These are phyloP conservation scores for Diaporthe destruens DNA, from an alignment of 2,329 filamentous ascomycete genomes.

Conservation along the genomic window DNA sequence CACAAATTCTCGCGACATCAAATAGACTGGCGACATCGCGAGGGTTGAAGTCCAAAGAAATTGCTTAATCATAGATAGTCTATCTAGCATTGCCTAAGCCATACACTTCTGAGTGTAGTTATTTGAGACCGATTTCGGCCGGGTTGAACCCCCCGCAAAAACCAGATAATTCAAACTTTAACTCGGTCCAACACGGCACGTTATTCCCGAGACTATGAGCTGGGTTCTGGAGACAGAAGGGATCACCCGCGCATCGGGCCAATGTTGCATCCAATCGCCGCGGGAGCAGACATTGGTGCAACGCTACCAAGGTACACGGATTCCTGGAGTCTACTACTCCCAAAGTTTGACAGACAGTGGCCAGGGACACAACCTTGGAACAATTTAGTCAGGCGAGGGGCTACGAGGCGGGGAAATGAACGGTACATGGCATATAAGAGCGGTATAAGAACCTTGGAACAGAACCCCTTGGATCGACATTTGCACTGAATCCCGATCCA, in stretches of 20 bases:
- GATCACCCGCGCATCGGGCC: background rate
- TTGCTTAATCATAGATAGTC: background rate
- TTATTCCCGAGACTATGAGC: background rate
- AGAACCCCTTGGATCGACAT: background rate
- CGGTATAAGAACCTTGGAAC: too few species aligned
- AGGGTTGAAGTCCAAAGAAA: background rate
- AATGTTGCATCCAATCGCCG: background rate
- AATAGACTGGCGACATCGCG: slow-evolving; percentile 16
- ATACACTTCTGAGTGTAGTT: background rate
- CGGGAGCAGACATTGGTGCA: background rate
- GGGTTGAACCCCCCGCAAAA: background rate
- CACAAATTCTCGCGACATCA: slow-evolving; percentile 50
- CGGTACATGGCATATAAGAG: background rate
- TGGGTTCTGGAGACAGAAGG: background rate
- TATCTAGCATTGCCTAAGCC: background rate
- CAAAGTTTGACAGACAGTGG: background rate
- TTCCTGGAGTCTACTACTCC: background rate
- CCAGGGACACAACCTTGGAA: background rate
- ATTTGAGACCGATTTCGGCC: background rate
- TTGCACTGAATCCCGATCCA: too few species aligned
- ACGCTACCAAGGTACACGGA: background rate
- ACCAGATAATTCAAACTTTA: background rate
- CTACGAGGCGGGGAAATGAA: background rate
- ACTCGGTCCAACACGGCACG: background rate
- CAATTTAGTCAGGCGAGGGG: background rate